Conservation (phyloP, 495 filamentous ascomycete species). For the Penicillium roqueforti region DNA sequence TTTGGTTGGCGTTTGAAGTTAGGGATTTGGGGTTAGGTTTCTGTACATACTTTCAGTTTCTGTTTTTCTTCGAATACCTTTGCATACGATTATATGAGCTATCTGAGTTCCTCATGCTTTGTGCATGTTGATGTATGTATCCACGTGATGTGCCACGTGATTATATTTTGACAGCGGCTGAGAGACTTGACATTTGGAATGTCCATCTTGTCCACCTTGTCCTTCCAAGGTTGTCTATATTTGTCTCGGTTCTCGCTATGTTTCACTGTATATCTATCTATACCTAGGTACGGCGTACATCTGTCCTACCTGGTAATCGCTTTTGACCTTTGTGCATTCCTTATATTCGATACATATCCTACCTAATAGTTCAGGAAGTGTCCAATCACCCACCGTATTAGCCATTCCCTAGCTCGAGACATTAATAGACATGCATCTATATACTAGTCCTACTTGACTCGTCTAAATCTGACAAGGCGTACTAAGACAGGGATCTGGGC, state of each 20-base stretch:
- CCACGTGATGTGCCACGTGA: constrained; percentile 10
- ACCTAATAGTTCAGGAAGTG: neutral
- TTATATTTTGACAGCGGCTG: constrained; percentile 1
- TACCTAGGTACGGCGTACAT: neutral
- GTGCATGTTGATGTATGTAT: too few species aligned
- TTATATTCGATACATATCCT: neutral
- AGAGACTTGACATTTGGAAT: neutral
- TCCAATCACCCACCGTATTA: neutral
- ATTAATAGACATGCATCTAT: neutral
- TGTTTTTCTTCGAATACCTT: constrained; percentile 4
- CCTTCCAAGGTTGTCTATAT: neutral
- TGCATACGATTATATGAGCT: neutral
- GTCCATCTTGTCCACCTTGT: neutral
- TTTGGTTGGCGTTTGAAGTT: constrained; percentile 14
- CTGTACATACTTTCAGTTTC: constrained; percentile 9
- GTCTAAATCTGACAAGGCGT: neutral
- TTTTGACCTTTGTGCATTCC: neutral
- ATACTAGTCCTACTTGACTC: neutral
- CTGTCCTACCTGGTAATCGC: neutral
- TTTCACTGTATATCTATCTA: neutral
- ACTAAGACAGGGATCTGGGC: constrained; percentile 13
- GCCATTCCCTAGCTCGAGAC: neutral
- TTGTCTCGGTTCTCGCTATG: neutral
- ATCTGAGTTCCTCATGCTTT: too few species aligned
- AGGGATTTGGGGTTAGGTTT: neutral